Evolutionary conservation across 768 basidiomycete species (phyloP).

Genomic region (Dioszegia aurantiaca): DNA sequence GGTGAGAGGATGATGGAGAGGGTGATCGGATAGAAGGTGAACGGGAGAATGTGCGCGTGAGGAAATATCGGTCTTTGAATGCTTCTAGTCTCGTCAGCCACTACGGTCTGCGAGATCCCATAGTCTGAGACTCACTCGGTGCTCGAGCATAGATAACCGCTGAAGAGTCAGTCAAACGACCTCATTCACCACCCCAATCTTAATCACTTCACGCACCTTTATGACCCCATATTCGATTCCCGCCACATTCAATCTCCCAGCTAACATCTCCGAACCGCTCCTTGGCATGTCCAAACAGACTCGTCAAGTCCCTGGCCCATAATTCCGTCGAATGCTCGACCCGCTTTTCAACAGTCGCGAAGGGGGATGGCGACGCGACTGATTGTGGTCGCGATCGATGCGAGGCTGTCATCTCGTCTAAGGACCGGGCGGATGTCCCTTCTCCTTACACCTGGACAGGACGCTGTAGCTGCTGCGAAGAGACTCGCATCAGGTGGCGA

Average conservation of each 20-base stretch:
- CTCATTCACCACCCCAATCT: constrained; percentile 7
- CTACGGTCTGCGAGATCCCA: background rate
- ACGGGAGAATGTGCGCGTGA: constrained; percentile 58
- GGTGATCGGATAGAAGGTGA: constrained; percentile 53
- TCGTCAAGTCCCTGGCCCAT: constrained; percentile 79
- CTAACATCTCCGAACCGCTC: constrained; percentile 94
- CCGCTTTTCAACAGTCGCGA: constrained; percentile 32
- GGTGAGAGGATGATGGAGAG: constrained; percentile 20
- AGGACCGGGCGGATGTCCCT: background rate
- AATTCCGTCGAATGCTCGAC: constrained; percentile 59
- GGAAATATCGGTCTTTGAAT: constrained; percentile 84
- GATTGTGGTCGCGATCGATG: background rate
- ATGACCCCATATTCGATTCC: constrained; percentile 72
- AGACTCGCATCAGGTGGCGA: background rate
- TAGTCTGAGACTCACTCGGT: constrained; percentile 58
- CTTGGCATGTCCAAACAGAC: constrained; percentile 76
- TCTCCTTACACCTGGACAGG: background rate
- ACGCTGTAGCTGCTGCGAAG: background rate
- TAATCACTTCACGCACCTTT: constrained; percentile 65
- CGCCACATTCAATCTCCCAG: constrained; percentile 58
- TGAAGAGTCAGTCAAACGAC: constrained; percentile 11
- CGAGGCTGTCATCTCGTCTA: background rate
- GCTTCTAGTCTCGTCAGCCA: too few species aligned
- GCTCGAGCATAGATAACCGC: constrained; percentile 94
- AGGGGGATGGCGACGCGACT: constrained; percentile 5